Percentiles rank a stretch among this genome's conserved stretches.
phyloP scores from a whole-genome alignment of 768 basidiomycete species.

The Chiua virens region DNA sequence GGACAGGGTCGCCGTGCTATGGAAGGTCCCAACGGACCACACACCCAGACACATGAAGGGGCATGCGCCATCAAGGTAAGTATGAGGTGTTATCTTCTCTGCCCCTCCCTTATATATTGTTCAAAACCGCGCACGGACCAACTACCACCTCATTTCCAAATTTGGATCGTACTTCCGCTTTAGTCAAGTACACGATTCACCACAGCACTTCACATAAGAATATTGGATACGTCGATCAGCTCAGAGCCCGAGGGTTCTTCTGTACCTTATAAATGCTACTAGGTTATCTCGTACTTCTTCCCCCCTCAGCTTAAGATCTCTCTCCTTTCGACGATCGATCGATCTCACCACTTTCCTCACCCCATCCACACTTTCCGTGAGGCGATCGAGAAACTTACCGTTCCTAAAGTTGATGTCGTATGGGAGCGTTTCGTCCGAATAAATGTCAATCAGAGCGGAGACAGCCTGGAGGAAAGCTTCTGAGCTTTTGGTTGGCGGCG shows the following conservation, averaged over 20 bases:
- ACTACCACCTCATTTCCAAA: neutral
- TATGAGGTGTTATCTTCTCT: conserved; percentile 34
- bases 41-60: conserved; percentile 52
- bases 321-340: conserved; percentile 66
- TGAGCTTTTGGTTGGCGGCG: conserved; percentile 45
- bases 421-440: conserved; percentile 78
- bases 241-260: conserved; percentile 44
- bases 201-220: too few species aligned
- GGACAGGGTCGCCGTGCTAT: conserved; percentile 77
- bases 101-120: conserved; percentile 30
- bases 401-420: conserved; percentile 83
- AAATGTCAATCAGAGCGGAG: conserved; percentile 89
- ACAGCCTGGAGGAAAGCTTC: conserved; percentile 76
- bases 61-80: conserved; percentile 60
- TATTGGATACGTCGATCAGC: too few species aligned
- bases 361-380: conserved; percentile 60
- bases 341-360: conserved; percentile 60
- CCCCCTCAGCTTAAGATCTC: conserved; percentile 63
- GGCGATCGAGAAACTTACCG: conserved; percentile 52
- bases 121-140: conserved; percentile 29
- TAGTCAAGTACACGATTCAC: too few species aligned
- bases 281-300: conserved; percentile 79
- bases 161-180: neutral
- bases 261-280: conserved; percentile 72
- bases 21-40: conserved; percentile 53